Evolutionary conservation across 225 moss, liverwort and hornwort species (phyloP).

Genomic region (Pseudoscleropodium purum): DNA sequence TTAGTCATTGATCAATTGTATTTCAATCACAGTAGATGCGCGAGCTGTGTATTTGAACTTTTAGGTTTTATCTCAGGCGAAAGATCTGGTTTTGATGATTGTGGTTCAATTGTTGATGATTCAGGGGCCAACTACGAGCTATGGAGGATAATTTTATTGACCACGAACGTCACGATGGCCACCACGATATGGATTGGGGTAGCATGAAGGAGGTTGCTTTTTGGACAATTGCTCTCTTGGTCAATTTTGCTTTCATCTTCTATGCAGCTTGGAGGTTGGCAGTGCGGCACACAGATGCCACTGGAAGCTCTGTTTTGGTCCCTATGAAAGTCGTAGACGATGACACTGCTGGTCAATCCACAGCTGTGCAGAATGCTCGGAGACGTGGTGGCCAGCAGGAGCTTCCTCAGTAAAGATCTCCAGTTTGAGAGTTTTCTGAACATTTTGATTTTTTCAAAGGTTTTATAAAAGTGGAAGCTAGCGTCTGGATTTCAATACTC

Average conservation of each 20-base stretch:
- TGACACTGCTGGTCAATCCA: slow-evolving; percentile 19
- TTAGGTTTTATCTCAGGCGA: not conserved
- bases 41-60: not conserved
- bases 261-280: slow-evolving; percentile 74
- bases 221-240: slow-evolving; percentile 40
- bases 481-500: not conserved
- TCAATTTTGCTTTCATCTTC: slow-evolving; percentile 31
- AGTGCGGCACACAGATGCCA: slow-evolving; percentile 77
- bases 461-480: not conserved
- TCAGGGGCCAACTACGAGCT: not conserved
- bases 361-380: slow-evolving; percentile 37
- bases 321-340: slow-evolving; percentile 20
- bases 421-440: not conserved
- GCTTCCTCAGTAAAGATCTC: slow-evolving; percentile 22
- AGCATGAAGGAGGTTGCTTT: slow-evolving; percentile 44
- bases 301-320: slow-evolving; percentile 69
- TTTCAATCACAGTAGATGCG: not conserved
- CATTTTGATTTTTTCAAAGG: not conserved
- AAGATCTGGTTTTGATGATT: not conserved
- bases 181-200: slow-evolving; percentile 39
- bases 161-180: slow-evolving; percentile 28
- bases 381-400: slow-evolving; percentile 31
- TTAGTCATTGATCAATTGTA: not conserved
- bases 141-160: slow-evolving; percentile 42
- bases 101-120: not conserved